phyloP scores from a whole-genome alignment of 2,329 filamentous ascomycete species.

The Sordariomycetes sp. region DNA sequence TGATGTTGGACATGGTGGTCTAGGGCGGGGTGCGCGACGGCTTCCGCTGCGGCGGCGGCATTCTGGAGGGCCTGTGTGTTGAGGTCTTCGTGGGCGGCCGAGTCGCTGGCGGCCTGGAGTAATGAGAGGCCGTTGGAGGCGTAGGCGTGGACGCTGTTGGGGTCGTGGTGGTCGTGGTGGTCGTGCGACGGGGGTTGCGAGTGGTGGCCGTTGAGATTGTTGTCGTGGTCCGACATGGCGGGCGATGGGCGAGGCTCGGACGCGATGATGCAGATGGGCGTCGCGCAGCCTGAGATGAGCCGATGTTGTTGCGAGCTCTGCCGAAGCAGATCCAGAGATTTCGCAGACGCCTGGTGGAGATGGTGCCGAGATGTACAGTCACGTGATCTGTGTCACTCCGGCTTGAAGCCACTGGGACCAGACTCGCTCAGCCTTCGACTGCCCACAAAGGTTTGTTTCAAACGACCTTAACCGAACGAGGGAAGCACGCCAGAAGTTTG shows the following conservation, averaged over 20 bases:
- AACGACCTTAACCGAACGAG: too few species aligned
- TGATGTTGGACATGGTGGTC: constrained; percentile 5
- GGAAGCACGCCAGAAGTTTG: too few species aligned
- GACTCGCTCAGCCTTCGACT: background rate
- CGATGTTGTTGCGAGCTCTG: constrained; percentile 4
- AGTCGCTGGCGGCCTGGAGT: constrained; percentile 34
- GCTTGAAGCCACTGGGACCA: too few species aligned
- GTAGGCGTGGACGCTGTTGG: constrained; percentile 29
- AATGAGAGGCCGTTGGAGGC: constrained; percentile 36
- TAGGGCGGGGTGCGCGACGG: constrained; percentile 12
- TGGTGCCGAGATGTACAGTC: background rate
- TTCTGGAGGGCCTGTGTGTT: constrained; percentile 27
- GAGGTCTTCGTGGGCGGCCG: constrained; percentile 21
- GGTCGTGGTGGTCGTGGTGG: constrained; percentile 1
- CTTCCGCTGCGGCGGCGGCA: constrained; percentile 26
- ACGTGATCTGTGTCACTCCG: background rate
- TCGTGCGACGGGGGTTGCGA: too few species aligned
- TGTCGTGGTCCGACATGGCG: constrained; percentile 4
- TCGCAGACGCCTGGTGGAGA: background rate
- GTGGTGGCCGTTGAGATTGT: too few species aligned
- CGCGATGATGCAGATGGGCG: background rate
- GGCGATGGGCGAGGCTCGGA: background rate
- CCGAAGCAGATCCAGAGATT: background rate
- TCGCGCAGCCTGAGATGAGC: constrained; percentile 3
- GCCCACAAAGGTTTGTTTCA: background rate